Conservation (phyloP, 2,329 filamentous ascomycete species). For the Corynespora cassiicola region DNA sequence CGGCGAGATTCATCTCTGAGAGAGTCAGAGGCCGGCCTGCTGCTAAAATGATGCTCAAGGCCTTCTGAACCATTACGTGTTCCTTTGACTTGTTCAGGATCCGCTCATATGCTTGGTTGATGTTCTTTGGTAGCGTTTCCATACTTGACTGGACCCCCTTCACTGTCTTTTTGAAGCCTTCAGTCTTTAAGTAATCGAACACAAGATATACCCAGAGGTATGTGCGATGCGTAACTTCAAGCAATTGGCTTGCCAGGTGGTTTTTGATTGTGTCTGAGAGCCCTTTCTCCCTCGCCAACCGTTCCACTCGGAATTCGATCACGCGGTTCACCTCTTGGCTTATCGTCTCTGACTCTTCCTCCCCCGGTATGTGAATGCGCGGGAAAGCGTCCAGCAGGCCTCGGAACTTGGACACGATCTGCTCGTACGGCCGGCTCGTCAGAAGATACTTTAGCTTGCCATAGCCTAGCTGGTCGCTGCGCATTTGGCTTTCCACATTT, state of each 20-base stretch:
- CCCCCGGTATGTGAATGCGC: slow-evolving; percentile 24
- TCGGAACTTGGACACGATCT: slow-evolving; percentile 16
- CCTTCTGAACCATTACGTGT: slow-evolving; percentile 10
- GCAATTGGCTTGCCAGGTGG: slow-evolving; percentile 14
- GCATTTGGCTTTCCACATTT: slow-evolving; percentile 15
- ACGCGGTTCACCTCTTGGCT: slow-evolving; percentile 26
- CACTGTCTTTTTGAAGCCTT: slow-evolving; percentile 16
- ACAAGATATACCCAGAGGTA: slow-evolving; percentile 27
- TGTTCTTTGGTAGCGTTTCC: slow-evolving; percentile 12
- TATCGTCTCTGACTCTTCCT: slow-evolving; percentile 24
- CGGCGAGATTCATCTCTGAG: slow-evolving; percentile 16
- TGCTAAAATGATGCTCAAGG: slow-evolving; percentile 12
- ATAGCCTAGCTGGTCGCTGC: slow-evolving; percentile 8
- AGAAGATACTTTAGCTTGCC: slow-evolving; percentile 19
- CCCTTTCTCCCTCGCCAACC: slow-evolving; percentile 15
- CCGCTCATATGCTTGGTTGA: slow-evolving; percentile 19
- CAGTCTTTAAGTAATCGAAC: slow-evolving; percentile 14
- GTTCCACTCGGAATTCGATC: slow-evolving; percentile 18
- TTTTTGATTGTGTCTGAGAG: slow-evolving; percentile 17
- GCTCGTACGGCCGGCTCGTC: slow-evolving; percentile 26
- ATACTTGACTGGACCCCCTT: slow-evolving; percentile 12
- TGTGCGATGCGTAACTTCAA: slow-evolving; percentile 20
- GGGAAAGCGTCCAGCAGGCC: slow-evolving; percentile 17
- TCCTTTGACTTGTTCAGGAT: slow-evolving; percentile 21
- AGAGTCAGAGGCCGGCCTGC: slow-evolving; percentile 13